Conservation (phyloP, 176 grass and related monocot genomes). For the Pontederia crassipes region DNA sequence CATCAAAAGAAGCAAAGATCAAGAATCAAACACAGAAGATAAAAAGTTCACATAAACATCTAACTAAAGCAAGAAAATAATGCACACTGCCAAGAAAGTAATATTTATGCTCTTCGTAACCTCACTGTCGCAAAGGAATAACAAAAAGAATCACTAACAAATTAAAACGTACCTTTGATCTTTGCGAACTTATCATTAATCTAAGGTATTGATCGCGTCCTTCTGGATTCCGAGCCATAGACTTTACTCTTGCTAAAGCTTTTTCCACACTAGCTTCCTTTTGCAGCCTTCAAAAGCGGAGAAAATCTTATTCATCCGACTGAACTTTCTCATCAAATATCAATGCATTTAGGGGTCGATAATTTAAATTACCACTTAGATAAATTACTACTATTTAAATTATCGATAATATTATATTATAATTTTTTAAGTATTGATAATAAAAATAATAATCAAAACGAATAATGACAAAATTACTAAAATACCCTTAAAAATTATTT, state of each 20-base stretch:
- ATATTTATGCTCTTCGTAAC: too few relatives aligned
- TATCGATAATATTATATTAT: too few relatives aligned
- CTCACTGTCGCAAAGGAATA: neutral
- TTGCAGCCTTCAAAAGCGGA: conserved; percentile 54
- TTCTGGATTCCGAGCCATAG: conserved; percentile 79
- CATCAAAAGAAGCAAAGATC: too few relatives aligned
- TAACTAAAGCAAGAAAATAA: too few relatives aligned
- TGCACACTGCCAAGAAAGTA: neutral
- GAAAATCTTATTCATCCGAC: conserved; percentile 64
- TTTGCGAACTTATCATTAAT: conserved; percentile 2
- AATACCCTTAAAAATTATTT: too few relatives aligned
- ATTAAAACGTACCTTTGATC: conserved; percentile 12
- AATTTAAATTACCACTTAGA: too few relatives aligned
- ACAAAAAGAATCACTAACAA: neutral
- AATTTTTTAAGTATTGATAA: too few relatives aligned
- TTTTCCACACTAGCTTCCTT: conserved; percentile 76
- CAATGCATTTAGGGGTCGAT: conserved; percentile 19
- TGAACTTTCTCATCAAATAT: conserved; percentile 24
- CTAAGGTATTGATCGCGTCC: conserved; percentile 61
- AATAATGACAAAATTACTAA: too few relatives aligned
- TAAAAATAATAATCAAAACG: too few relatives aligned
- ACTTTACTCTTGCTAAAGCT: conserved; percentile 86
- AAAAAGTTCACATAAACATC: too few relatives aligned
- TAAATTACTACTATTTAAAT: too few relatives aligned
- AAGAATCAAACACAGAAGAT: too few relatives aligned